These are phyloP conservation scores for Penicillium palitans DNA, from an alignment of 2,329 filamentous ascomycete genomes.

Conservation along the genomic window DNA sequence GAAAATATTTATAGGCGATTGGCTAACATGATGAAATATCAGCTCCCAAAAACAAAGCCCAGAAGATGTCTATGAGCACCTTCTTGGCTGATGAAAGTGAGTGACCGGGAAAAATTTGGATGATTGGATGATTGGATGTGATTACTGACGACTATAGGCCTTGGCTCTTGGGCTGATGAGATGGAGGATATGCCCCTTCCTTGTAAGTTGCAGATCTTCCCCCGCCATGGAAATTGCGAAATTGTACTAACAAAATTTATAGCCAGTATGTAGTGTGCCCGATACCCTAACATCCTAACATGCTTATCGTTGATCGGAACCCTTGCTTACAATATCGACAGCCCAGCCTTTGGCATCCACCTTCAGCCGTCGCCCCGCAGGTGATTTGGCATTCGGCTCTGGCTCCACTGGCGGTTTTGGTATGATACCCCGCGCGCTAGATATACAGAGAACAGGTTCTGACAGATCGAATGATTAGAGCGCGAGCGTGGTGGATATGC, in stretches of 20 bases:
- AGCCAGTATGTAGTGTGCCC: slow-evolving; percentile 34
- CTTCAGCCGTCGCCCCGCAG: slow-evolving; percentile 54
- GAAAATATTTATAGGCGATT: not conserved
- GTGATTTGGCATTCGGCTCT: slow-evolving; percentile 40
- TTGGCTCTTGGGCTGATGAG: slow-evolving; percentile 97
- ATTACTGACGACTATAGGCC: slow-evolving; percentile 51
- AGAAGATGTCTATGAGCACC: slow-evolving; percentile 97
- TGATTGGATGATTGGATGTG: slow-evolving; percentile 1
- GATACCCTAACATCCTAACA: not conserved
- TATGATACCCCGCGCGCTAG: slow-evolving; percentile 13
- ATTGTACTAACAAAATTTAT: slow-evolving; percentile 18
- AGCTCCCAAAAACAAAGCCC: slow-evolving; percentile 82
- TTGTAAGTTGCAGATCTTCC: slow-evolving; percentile 56
- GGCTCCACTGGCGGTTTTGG: slow-evolving; percentile 29
- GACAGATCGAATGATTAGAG: slow-evolving; percentile 30
- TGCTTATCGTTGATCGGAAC: slow-evolving; percentile 6
- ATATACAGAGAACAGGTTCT: slow-evolving; percentile 7
- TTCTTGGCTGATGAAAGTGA: slow-evolving; percentile 91
- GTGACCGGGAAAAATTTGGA: slow-evolving; percentile 39
- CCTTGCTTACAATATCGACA: slow-evolving; percentile 27
- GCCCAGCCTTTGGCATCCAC: slow-evolving; percentile 45
- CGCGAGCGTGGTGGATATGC: slow-evolving; percentile 43
- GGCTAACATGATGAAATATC: not conserved
- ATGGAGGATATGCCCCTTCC: slow-evolving; percentile 82
- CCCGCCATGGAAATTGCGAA: slow-evolving; percentile 10